These are phyloP conservation scores for Tuber brumale DNA, from an alignment of 495 filamentous ascomycete species.

Conservation along the genomic window DNA sequence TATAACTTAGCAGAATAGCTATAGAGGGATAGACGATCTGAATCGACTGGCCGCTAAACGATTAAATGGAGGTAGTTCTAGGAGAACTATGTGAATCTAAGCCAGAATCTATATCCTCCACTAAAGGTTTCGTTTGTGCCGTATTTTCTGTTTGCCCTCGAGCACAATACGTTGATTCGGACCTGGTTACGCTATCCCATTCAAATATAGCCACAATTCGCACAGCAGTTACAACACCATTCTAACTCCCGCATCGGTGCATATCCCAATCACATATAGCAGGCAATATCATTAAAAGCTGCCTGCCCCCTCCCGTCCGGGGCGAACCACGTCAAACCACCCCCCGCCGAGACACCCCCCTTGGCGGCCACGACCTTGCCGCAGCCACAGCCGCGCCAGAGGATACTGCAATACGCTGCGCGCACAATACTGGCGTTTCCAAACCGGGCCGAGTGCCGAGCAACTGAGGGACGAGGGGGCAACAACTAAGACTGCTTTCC, in stretches of 20 bases:
- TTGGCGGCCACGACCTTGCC: background rate
- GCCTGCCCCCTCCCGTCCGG: background rate
- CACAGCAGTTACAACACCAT: background rate
- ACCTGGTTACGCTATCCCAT: too few relatives aligned
- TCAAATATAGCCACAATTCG: background rate
- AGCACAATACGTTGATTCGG: too few relatives aligned
- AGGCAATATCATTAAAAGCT: background rate
- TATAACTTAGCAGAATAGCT: too few relatives aligned
- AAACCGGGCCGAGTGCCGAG: background rate
- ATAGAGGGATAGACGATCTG: too few relatives aligned
- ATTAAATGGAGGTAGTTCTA: too few relatives aligned
- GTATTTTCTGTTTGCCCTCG: too few relatives aligned
- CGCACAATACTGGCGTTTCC: background rate
- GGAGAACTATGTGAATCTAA: too few relatives aligned
- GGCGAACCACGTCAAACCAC: background rate
- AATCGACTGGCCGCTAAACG: too few relatives aligned
- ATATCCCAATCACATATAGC: background rate
- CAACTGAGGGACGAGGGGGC: too few relatives aligned
- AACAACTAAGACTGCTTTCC: background rate
- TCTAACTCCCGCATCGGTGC: background rate
- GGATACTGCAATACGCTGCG: background rate
- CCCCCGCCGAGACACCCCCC: background rate
- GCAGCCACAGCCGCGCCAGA: background rate
- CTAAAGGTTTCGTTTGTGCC: too few relatives aligned
- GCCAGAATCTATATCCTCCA: too few relatives aligned